Evolutionary conservation across 306 rosid genomes (phyloP), one percentile per base, ranked within the genome.

Genomic region (Vicia faba): DNA sequence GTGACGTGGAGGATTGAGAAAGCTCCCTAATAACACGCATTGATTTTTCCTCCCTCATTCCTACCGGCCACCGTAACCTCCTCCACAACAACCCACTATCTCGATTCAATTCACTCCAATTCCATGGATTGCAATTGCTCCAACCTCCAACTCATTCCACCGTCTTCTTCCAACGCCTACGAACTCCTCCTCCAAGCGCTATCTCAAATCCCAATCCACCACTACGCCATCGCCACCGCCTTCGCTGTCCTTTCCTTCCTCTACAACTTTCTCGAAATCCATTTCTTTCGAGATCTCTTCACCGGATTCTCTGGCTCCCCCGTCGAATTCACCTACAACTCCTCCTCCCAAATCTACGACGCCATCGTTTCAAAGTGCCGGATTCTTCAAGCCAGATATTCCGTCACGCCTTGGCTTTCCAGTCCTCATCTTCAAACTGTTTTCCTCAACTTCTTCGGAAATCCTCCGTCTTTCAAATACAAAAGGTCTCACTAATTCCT

Each of bases 391-490:
- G 88, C 82, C 66, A 78, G 31, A 75, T 93, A 82, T 16, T 75
- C 70, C 57, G 69, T 85, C 3, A 88, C 99, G 33, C 95, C 91
- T 4, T 90, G 99, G 99, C 88, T 90, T 14, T 79, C 89, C 0
- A 90, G 92, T 66, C 97, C 97, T 61, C 97, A 93, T 71, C 1
- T 93, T 25, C 97, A 93, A 82, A 93, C 97, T 28, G 76, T 68
- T 29, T 93, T 90, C 64, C 79, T 93, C 51, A 76, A 77, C 78
- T 75, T 88, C 78, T 70, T 82, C 45, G 96, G 95, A 5, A 80
- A 79, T 45, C 82, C 96, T 68, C 96, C 98, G 0, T 39, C n/a
- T 62, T 87, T 88, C 79, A 84, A 76, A 65, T 88, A 90, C 79
- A 75, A 44, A 72, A 90, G 97, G 97, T 87, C 8, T 2, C 16